These are phyloP conservation scores for Coccomyxa sp. DNA, from an alignment of 139 green algal genomes.

Conservation along the genomic window DNA sequence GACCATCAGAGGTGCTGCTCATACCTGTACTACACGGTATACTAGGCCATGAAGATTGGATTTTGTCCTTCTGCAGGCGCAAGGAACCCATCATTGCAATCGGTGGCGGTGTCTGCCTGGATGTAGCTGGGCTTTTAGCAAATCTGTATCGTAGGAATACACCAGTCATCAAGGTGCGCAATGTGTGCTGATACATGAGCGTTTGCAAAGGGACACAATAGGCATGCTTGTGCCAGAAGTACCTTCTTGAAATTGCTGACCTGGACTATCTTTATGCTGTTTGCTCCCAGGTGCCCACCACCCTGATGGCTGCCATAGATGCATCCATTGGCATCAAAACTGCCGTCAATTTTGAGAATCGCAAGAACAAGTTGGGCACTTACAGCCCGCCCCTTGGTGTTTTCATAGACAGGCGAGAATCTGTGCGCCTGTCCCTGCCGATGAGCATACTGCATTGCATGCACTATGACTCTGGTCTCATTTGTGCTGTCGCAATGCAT, in stretches of 20 bases:
- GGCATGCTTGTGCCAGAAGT: no score
- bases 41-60: background rate
- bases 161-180: slow-evolving; percentile 41
- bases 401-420: slow-evolving; percentile 27
- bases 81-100: slow-evolving; percentile 52
- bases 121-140: slow-evolving; percentile 35
- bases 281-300: slow-evolving; percentile 39
- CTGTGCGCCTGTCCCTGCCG: background rate
- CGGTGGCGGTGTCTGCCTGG: slow-evolving; percentile 45
- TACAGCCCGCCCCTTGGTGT: slow-evolving; percentile 47
- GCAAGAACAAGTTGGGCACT: slow-evolving; percentile 59
- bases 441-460: no score
- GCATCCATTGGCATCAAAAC: slow-evolving; percentile 55
- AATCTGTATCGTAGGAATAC: slow-evolving; percentile 50
- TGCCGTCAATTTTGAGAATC: slow-evolving; percentile 47
- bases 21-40: background rate
- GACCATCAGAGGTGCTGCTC: background rate
- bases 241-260: no score
- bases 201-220: no score
- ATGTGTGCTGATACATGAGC: background rate
- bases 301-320: slow-evolving; percentile 50
- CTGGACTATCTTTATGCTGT: background rate
- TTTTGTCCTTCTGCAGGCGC: slow-evolving; percentile 17
- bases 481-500: no score
- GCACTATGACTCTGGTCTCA: no score